Evolutionary conservation across 345 rosid genomes (phyloP).

Genomic region (Bruguiera parviflora): DNA sequence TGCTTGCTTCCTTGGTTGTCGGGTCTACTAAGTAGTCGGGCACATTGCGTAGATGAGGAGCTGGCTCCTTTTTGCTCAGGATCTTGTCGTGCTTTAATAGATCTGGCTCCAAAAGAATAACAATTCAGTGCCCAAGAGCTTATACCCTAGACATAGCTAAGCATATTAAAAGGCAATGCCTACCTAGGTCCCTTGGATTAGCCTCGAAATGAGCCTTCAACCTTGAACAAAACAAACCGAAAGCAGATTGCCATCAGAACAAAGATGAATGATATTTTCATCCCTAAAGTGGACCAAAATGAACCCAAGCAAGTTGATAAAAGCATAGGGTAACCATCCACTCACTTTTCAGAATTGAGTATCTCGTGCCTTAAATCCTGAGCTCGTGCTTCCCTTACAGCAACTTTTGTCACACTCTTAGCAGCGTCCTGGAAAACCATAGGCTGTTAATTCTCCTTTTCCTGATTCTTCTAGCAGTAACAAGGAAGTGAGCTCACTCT

Average conservation of each 20-base stretch:
- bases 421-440: constrained; percentile 65
- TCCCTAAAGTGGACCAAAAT: neutral
- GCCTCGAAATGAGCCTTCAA: constrained; percentile 86
- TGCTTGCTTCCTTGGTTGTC: constrained; percentile 76
- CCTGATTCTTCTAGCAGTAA: constrained; percentile 5
- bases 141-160: neutral
- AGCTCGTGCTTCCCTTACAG: constrained; percentile 83
- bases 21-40: constrained; percentile 74
- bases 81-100: constrained; percentile 77
- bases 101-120: constrained; percentile 37
- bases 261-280: neutral
- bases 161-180: constrained; percentile 28
- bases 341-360: constrained; percentile 90
- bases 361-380: constrained; percentile 88
- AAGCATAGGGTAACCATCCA: neutral
- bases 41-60: constrained; percentile 64
- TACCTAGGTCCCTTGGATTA: constrained; percentile 62
- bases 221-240: constrained; percentile 33
- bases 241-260: neutral
- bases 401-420: constrained; percentile 82
- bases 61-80: constrained; percentile 63
- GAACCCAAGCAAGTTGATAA: neutral
- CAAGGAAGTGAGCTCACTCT: no score
- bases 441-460: neutral
- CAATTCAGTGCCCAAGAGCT: constrained; percentile 7